Base-by-base conservation (phyloP, 306 rosid species). In the Cyclanthera cordifolia region DNA sequence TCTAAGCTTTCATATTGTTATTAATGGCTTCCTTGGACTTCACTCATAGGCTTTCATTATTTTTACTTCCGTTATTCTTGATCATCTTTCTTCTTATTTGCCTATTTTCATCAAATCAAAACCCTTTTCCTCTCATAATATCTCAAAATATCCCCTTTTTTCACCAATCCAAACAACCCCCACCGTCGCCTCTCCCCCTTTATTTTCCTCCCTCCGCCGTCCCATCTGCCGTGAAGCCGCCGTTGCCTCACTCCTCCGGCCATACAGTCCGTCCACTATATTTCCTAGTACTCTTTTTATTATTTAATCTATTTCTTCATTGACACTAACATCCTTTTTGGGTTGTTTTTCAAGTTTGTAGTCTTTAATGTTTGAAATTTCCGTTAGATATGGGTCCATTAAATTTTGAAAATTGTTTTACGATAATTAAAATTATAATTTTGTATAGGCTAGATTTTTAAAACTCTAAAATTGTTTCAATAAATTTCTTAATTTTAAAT, bases 51-150 rank as follows among this genome's bases (percentile, higher is more conserved):
- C 30, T 19, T 6, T 23, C 73, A 13, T 53, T 50, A 8, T 32
- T 69, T 20, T 11, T 69, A 2, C 63, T 69, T 19, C 73, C 28
- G 19, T 27, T 15, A 19, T 34, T 69, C 11, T 34, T 52, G 3
- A 28, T 53, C 24, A 5, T 69, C 4, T 49, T 69, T 1, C 59
- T 69, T 34, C 73, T 69, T 14, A 25, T 47, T 10, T 52, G 12
- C 61, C 23, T 69, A 11, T 69, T 69, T 49, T 32, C 63, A 8
- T 47, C 59, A 19, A 67, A 67, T 15, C 23, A 48, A 16, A 67
- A 16, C 72, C 72, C 53, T 46, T 15, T 67, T 16, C 8, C 72
- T 16, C 3, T 30, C n/a, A 8, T 67, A 5, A 5, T 43, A 19
- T 37, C 30, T 6, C 15, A 39, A 41, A 63, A 20, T 21, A 6